Evolutionary conservation across 768 basidiomycete species (phyloP).

Genomic region (Coprinellus aureogranulatus): DNA sequence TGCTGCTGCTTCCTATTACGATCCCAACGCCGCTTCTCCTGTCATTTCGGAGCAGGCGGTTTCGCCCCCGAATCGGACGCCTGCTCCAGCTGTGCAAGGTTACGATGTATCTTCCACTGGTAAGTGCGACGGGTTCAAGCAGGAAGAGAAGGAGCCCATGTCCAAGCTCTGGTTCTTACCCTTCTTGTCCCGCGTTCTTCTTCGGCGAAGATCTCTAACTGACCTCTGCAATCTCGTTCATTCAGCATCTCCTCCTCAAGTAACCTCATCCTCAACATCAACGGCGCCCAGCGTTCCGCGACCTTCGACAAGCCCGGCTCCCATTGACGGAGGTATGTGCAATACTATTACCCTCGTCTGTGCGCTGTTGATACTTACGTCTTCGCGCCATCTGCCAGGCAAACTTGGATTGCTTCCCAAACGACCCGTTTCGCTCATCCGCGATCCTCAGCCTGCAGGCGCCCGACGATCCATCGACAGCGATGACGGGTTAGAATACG

Average conservation of each 20-base stretch:
- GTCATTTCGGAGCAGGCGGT: slow-evolving; percentile 8
- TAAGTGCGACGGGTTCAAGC: slow-evolving; percentile 5
- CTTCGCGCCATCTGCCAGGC: slow-evolving; percentile 30
- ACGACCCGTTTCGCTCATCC: slow-evolving; percentile 58
- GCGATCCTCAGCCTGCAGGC: slow-evolving; percentile 16
- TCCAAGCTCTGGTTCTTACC: not conserved
- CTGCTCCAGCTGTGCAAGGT: slow-evolving; percentile 13
- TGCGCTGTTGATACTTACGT: slow-evolving; percentile 1
- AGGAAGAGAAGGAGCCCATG: not conserved
- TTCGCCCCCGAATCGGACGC: slow-evolving; percentile 12
- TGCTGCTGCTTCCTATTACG: slow-evolving; percentile 27
- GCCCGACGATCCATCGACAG: slow-evolving; percentile 27
- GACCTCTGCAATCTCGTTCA: not conserved
- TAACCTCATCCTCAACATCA: not conserved
- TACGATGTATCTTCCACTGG: slow-evolving; percentile 15
- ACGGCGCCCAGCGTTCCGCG: not conserved
- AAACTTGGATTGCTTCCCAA: slow-evolving; percentile 74
- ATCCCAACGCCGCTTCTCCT: slow-evolving; percentile 23
- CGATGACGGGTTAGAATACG: slow-evolving; percentile 65
- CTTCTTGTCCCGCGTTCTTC: not conserved
- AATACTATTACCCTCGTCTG: not conserved
- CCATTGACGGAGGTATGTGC: slow-evolving; percentile 31
- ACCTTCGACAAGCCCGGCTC: slow-evolving; percentile 16
- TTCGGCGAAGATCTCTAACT: not conserved
- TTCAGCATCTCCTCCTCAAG: slow-evolving; percentile 6